Percentiles rank a stretch among this genome's conserved stretches.
phyloP scores from a whole-genome alignment of 768 basidiomycete genomes.

The Chlorophyllum brunneum region DNA sequence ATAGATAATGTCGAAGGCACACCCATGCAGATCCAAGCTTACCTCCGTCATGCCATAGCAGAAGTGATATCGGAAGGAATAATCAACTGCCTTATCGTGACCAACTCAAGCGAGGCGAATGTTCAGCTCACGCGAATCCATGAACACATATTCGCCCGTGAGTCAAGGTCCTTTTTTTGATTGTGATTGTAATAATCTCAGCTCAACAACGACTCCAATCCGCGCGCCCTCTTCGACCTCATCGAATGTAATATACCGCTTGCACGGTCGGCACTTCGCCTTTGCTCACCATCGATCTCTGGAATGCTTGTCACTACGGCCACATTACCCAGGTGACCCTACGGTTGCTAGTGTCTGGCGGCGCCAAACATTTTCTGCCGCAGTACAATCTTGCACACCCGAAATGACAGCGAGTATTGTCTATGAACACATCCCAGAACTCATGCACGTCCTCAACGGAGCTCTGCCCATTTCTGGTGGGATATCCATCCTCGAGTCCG shows the following conservation, averaged over 20 bases:
- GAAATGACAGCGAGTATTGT: slow-evolving; percentile 69
- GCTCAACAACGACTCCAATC: neutral
- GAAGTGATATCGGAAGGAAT: slow-evolving; percentile 75
- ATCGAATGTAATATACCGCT: neutral
- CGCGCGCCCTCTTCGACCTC: neutral
- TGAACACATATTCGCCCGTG: slow-evolving; percentile 82
- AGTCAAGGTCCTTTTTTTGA: slow-evolving; percentile 31
- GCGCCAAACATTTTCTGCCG: slow-evolving; percentile 84
- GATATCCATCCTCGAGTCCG: slow-evolving; percentile 62
- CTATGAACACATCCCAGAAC: slow-evolving; percentile 64
- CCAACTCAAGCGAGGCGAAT: slow-evolving; percentile 82
- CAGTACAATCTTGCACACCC: slow-evolving; percentile 71
- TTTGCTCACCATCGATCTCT: neutral
- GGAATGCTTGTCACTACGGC: neutral
- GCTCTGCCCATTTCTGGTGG: slow-evolving; percentile 42
- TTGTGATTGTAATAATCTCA: neutral
- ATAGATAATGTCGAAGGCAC: slow-evolving; percentile 40
- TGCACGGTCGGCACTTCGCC: neutral
- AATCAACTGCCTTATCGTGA: slow-evolving; percentile 83
- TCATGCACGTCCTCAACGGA: slow-evolving; percentile 49
- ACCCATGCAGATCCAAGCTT: slow-evolving; percentile 73
- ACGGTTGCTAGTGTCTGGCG: slow-evolving; percentile 90
- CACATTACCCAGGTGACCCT: slow-evolving; percentile 57
- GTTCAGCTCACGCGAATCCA: slow-evolving; percentile 82
- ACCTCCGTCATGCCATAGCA: slow-evolving; percentile 77